Base-by-base conservation (phyloP, 163 green algal genomes). In the Volvox carteri region DNA sequence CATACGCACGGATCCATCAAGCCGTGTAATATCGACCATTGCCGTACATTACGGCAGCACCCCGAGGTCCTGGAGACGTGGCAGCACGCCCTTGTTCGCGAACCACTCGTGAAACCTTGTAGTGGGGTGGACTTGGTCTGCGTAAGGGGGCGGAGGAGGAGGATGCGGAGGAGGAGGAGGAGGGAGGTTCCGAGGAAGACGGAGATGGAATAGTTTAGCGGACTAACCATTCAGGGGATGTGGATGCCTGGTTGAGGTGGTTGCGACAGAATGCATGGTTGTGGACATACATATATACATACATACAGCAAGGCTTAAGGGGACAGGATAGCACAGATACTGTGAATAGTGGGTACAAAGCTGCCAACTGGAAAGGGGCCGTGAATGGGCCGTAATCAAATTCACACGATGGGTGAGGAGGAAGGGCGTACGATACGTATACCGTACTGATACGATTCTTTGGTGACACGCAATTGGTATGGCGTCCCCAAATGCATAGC, bases 71-170 rank as follows among this genome's bases (percentile, higher is more conserved):
- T 86, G 78, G n/a, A 86, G 78, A 16, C 78, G 78, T 39, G 78
- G 56, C 39, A 86, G 25, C 4, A 86, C 21, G 23, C 50, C 78
- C 54, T 86, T 30, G 50, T 42, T 21, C 1, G 56, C 54, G 39
- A 76, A 75, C 78, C 78, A 75, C 1, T 74, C 14, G 39, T 86
- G 78, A 56, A 86, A 86, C 33, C 37, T 25, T 9, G 23, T 86
- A 56, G 56, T 46, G 39, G 39, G 37, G 54, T 86, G 78, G 4
- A 75, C 39, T 11, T 86, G 14, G 28, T 86, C 78, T 84, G 73
- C 8, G 42, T 25, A 42, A 11, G 75, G 75, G 14, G 75, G 33
- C 6, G 50, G 48, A 16, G 46, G 75, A 0, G 35, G 33, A 37
- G 14, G 48, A 23, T 14, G 41, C 3, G 18, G 72, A 16, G 42